Conservation (phyloP, 2,329 filamentous ascomycete genomes). For the Botrytis tulipae region DNA sequence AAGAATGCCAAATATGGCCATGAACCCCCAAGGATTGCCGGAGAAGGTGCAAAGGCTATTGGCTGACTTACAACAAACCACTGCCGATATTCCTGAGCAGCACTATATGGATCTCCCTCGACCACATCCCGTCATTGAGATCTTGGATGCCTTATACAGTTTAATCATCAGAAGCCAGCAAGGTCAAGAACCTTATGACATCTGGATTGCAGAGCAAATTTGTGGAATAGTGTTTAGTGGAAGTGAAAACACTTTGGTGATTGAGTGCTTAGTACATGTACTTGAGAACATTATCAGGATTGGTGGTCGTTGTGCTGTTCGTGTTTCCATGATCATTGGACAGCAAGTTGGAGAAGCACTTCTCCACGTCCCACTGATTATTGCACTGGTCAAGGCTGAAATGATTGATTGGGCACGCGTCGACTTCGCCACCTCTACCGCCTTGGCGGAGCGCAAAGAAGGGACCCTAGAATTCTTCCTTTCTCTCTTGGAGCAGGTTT, state of each 20-base stretch:
- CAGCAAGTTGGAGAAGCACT: slow-evolving; percentile 56
- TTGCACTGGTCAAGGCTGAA: slow-evolving; percentile 57
- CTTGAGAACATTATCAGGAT: slow-evolving; percentile 61
- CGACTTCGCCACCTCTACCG: slow-evolving; percentile 70
- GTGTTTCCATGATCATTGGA: slow-evolving; percentile 55
- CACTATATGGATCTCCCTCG: slow-evolving; percentile 60
- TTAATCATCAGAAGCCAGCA: slow-evolving; percentile 63
- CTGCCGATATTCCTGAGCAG: slow-evolving; percentile 54
- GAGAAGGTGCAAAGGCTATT: slow-evolving; percentile 59
- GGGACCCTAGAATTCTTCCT: slow-evolving; percentile 77
- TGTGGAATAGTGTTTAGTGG: slow-evolving; percentile 54
- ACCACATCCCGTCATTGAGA: slow-evolving; percentile 58
- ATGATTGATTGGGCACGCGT: slow-evolving; percentile 63
- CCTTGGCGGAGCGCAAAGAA: slow-evolving; percentile 67
- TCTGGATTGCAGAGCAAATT: slow-evolving; percentile 60
- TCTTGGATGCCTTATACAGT: slow-evolving; percentile 60
- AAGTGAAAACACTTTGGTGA: slow-evolving; percentile 51
- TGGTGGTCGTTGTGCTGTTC: slow-evolving; percentile 49
- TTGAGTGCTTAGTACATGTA: slow-evolving; percentile 62
- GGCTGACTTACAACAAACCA: slow-evolving; percentile 54
- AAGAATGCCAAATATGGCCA: slow-evolving; percentile 44
- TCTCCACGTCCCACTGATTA: slow-evolving; percentile 56
- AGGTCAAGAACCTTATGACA: slow-evolving; percentile 57
- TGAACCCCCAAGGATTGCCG: slow-evolving; percentile 53
- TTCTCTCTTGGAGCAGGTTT: slow-evolving; percentile 71